A percentile compares a stretch with the other conserved stretches of the same genome.
Evolutionary conservation across 2,329 filamentous ascomycete genomes (phyloP).

Genomic region (Colletotrichum filicis): DNA sequence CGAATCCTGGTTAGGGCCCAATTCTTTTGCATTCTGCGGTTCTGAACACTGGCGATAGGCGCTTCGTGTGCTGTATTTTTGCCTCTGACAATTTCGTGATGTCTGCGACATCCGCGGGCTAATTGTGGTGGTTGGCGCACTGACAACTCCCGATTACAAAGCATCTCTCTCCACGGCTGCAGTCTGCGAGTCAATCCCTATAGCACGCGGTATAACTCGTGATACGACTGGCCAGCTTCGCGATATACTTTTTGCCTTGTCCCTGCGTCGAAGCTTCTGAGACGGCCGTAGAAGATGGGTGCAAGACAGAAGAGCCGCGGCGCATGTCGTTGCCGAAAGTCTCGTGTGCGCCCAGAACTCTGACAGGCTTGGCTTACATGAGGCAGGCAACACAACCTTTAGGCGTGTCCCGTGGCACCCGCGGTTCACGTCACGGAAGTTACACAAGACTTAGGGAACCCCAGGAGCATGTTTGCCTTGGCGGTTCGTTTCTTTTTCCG

Average conservation of each 20-base stretch:
- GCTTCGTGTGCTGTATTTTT: not conserved
- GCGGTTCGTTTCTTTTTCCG: not conserved
- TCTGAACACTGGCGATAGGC: not conserved
- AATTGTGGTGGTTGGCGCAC: not conserved
- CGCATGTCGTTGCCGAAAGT: not conserved
- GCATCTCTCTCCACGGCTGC: not conserved
- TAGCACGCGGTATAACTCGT: not conserved
- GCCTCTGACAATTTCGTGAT: not conserved
- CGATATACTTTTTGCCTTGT: not conserved
- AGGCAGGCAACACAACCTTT: not conserved
- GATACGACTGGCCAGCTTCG: not conserved
- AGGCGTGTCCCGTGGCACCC: not conserved
- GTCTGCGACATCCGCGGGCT: not conserved
- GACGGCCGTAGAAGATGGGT: not conserved
- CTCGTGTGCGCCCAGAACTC: not conserved
- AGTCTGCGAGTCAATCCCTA: not conserved
- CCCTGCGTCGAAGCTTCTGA: not conserved
- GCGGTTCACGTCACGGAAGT: not conserved
- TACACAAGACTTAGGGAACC: not conserved
- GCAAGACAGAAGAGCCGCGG: not conserved
- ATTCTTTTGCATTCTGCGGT: not conserved
- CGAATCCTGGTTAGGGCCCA: conserved; percentile 35
- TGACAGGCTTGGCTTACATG: not conserved
- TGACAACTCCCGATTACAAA: not conserved
- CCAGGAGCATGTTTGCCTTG: not conserved